Percentiles rank a stretch among this genome's conserved stretches.
These are phyloP conservation scores for Lotmaria passim DNA, from an alignment of 208 protist genomes.

Conservation along the genomic window DNA sequence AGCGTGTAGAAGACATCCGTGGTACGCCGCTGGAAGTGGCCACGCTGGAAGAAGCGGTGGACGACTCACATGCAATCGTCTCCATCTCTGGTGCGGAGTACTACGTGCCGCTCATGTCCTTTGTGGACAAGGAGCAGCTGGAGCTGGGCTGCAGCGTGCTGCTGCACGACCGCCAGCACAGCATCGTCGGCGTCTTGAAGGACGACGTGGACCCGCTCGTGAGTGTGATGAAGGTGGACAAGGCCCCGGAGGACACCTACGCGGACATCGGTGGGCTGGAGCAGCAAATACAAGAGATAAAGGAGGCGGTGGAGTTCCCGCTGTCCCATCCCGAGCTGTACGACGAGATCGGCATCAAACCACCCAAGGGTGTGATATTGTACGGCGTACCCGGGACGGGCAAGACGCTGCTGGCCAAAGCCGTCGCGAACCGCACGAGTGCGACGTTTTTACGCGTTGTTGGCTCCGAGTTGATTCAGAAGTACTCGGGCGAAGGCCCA, in stretches of 20 bases:
- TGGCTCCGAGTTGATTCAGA: conserved; percentile 99
- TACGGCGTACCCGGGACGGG: conserved; percentile 99
- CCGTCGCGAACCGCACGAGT: conserved; percentile 99
- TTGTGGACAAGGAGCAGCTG: conserved; percentile 99
- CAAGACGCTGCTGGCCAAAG: conserved; percentile 99
- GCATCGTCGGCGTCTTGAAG: conserved; percentile 98
- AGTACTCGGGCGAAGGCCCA: conserved; percentile 99
- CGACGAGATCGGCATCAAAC: conserved; percentile 99
- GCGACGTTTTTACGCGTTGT: conserved; percentile 99
- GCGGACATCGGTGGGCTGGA: conserved; percentile 99
- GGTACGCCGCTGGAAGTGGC: conserved; percentile 98
- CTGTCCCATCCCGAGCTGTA: conserved; percentile 99
- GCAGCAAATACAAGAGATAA: conserved; percentile 99
- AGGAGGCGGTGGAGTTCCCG: conserved; percentile 99
- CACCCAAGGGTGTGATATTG: conserved; percentile 99
- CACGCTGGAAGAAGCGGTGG: conserved; percentile 99
- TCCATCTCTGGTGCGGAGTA: conserved; percentile 96
- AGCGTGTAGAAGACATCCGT: conserved; percentile 98
- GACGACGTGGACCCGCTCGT: conserved; percentile 99
- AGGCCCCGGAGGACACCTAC: conserved; percentile 99
- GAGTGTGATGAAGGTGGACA: conserved; percentile 99
- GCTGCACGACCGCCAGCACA: conserved; percentile 96
- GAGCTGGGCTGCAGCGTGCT: conserved; percentile 98
- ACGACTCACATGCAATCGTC: conserved; percentile 99
- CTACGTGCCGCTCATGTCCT: conserved; percentile 99